These are phyloP conservation scores for Aspergillus sp. DNA, from an alignment of 2,329 filamentous ascomycete species.

Conservation along the genomic window DNA sequence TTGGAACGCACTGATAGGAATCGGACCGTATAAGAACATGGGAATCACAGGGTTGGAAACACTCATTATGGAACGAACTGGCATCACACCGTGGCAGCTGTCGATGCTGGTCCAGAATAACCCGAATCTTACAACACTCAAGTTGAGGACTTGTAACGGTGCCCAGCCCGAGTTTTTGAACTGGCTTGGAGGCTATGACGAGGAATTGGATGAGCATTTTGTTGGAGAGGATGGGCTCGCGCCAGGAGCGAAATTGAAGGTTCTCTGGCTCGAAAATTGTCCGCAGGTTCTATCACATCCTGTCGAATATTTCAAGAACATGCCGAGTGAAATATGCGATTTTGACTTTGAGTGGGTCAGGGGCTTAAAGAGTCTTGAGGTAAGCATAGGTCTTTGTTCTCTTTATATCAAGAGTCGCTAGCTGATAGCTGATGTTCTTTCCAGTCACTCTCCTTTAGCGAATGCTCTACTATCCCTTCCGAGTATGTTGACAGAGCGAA, in stretches of 20 bases:
- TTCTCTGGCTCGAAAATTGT: conserved; percentile 26
- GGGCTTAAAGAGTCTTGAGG: conserved; percentile 16
- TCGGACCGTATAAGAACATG: conserved; percentile 16
- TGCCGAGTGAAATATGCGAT: conserved; percentile 9
- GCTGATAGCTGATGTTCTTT: background rate
- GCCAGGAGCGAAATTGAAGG: conserved; percentile 17
- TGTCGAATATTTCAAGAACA: conserved; percentile 5
- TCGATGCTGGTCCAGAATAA: conserved; percentile 28
- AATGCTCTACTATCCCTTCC: conserved; percentile 18
- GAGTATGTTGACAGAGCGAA: conserved; percentile 19
- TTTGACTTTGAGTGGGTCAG: conserved; percentile 23
- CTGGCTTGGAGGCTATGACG: conserved; percentile 25
- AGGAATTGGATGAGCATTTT: conserved; percentile 6
- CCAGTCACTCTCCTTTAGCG: conserved; percentile 24
- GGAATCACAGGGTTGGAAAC: conserved; percentile 21
- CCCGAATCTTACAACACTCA: conserved; percentile 20
- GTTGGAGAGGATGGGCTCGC: conserved; percentile 1
- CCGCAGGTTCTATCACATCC: conserved; percentile 11
- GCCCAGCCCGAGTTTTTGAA: conserved; percentile 29
- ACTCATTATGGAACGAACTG: conserved; percentile 27
- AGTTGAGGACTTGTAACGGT: conserved; percentile 27
- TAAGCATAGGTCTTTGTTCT: conserved; percentile 5
- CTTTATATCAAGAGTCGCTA: too few species aligned
- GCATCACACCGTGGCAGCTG: conserved; percentile 30
- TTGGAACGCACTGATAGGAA: conserved; percentile 28